Conservation (phyloP, 1,284 basidiomycete species). For the Moesziomyces parantarcticus region DNA sequence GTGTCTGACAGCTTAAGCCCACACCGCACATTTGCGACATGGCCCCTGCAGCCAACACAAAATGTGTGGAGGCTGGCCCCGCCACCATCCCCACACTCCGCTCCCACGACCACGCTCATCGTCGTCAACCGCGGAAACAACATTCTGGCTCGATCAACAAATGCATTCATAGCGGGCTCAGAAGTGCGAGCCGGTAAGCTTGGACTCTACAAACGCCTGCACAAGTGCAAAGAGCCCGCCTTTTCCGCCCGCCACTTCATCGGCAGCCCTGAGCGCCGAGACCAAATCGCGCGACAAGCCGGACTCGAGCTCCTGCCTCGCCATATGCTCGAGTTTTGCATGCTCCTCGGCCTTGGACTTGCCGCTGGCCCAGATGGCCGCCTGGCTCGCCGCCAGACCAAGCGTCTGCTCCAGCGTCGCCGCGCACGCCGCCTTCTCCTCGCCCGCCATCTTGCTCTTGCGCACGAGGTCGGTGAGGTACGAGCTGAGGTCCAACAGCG, state of each 20-base stretch:
- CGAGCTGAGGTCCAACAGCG: conserved; percentile 54
- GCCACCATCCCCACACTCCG: too few relatives aligned
- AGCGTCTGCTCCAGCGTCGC: conserved; percentile 48
- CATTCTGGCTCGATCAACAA: too few relatives aligned
- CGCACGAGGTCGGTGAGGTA: conserved; percentile 52
- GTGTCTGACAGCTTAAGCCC: too few relatives aligned
- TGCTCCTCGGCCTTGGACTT: conserved; percentile 25
- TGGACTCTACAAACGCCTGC: conserved; percentile 33
- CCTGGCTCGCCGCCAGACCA: conserved; percentile 39
- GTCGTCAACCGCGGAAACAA: too few relatives aligned
- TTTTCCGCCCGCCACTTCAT: conserved; percentile 26
- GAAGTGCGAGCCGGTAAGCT: conserved; percentile 17
- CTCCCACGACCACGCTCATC: too few relatives aligned
- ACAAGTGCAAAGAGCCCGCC: conserved; percentile 21
- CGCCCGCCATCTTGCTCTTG: conserved; percentile 13
- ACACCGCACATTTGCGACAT: too few relatives aligned
- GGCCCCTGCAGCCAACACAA: too few relatives aligned
- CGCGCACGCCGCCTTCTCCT: conserved; percentile 8
- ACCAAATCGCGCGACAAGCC: conserved; percentile 35
- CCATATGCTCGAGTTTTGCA: conserved; percentile 30
- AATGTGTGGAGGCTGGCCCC: too few relatives aligned
- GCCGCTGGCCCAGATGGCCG: conserved; percentile 41
- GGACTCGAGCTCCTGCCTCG: conserved; percentile 40
- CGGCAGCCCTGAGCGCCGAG: conserved; percentile 28
- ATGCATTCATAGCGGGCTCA: too few relatives aligned